phyloP scores from a whole-genome alignment of 2,329 filamentous ascomycete species.

The Pleochaeta shiraiana region DNA sequence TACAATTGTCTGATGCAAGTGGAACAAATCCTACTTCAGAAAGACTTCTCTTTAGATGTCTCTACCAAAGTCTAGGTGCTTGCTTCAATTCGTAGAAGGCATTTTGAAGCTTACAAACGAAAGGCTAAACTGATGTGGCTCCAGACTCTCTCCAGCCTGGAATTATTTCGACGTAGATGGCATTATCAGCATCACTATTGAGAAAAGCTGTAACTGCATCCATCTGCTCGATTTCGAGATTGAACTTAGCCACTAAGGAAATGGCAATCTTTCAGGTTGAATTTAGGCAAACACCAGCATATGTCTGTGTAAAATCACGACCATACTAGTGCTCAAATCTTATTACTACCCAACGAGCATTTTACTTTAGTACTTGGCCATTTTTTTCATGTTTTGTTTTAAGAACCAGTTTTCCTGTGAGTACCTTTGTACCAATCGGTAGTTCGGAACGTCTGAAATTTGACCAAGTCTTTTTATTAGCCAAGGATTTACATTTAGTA shows the following conservation, averaged over 20 bases:
- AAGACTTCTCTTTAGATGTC: not conserved
- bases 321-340: no score
- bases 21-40: not conserved
- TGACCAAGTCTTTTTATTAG: no score
- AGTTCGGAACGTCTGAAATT: no score
- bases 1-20: not conserved
- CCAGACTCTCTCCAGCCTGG: constrained; percentile 3
- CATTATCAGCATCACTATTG: not conserved
- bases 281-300: no score
- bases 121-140: not conserved
- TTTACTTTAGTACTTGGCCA: no score
- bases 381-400: no score
- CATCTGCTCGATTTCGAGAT: no score
- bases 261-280: not conserved
- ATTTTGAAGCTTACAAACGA: constrained; percentile 3
- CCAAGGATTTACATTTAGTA: no score
- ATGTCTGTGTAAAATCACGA: no score
- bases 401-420: no score
- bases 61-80: not conserved
- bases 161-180: not conserved
- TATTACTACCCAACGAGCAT: no score
- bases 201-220: not conserved
- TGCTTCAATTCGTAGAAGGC: not conserved
- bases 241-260: not conserved
- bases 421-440: no score